phyloP scores from a whole-genome alignment of 1,139 yeast genomes.

The Yamadazyma triangularis region DNA sequence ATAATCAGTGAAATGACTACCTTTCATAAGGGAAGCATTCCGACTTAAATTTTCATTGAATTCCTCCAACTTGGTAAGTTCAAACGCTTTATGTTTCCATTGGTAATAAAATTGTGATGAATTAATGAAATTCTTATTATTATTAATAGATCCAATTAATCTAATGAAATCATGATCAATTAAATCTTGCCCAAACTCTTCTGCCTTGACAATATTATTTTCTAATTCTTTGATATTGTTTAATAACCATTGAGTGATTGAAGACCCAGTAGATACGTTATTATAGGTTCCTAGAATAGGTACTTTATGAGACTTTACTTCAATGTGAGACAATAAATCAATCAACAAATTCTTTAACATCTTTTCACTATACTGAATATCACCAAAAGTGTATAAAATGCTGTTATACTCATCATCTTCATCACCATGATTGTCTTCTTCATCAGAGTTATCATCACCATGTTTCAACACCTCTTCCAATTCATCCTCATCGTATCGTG shows the following conservation, averaged over 20 bases:
- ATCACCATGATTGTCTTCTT: slow-evolving; percentile 15
- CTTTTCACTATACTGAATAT: slow-evolving; percentile 20
- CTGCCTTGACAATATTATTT: slow-evolving; percentile 50
- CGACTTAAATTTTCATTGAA: slow-evolving; percentile 12
- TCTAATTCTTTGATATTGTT: slow-evolving; percentile 45
- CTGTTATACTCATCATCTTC: slow-evolving; percentile 16
- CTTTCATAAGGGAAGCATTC: slow-evolving; percentile 6
- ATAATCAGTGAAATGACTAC: slow-evolving; percentile 28
- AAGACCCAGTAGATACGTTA: slow-evolving; percentile 59
- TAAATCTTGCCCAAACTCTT: slow-evolving; percentile 73
- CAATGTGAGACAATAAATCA: slow-evolving; percentile 43
- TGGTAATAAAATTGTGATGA: slow-evolving; percentile 76
- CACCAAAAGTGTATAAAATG: slow-evolving; percentile 26
- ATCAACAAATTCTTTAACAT: slow-evolving; percentile 25
- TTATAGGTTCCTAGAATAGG: slow-evolving; percentile 66
- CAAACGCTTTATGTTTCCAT: slow-evolving; percentile 73
- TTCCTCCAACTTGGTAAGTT: slow-evolving; percentile 45
- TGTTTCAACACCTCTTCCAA: slow-evolving; percentile 26
- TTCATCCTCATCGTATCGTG: slow-evolving; percentile 45
- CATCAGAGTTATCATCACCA: slow-evolving; percentile 11
- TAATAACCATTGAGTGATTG: slow-evolving; percentile 60
- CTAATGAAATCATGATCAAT: slow-evolving; percentile 62
- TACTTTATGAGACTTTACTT: slow-evolving; percentile 47
- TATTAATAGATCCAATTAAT: slow-evolving; percentile 57
- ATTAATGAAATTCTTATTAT: slow-evolving; percentile 65